phyloP scores from a whole-genome alignment of 257 asterid genomes.

The Leptodermis oblonga region DNA sequence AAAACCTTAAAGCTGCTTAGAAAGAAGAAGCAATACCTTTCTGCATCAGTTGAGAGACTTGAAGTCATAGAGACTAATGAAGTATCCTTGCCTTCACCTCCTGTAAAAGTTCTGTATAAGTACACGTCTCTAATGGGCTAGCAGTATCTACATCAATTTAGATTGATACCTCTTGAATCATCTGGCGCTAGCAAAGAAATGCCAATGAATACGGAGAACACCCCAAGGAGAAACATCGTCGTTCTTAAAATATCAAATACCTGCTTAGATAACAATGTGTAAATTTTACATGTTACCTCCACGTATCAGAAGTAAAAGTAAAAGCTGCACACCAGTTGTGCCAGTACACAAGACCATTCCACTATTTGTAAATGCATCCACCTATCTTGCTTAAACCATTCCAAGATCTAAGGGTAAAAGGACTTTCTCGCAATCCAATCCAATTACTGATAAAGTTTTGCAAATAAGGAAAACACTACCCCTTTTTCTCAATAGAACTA shows the following conservation, averaged over 20 bases:
- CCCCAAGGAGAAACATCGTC: slow-evolving; percentile 87
- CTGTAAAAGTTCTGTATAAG: slow-evolving; percentile 35
- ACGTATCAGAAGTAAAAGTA: background rate
- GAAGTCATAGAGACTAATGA: slow-evolving; percentile 48
- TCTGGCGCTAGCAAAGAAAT: slow-evolving; percentile 95
- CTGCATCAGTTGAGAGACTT: slow-evolving; percentile 47
- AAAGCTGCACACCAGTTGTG: background rate
- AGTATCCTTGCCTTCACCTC: slow-evolving; percentile 62
- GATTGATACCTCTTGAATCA: slow-evolving; percentile 71
- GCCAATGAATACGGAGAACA: slow-evolving; percentile 89
- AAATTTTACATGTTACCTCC: slow-evolving; percentile 2
- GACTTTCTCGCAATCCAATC: background rate
- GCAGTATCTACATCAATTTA: slow-evolving; percentile 5
- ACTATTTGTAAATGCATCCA: too few species aligned
- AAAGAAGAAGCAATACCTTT: slow-evolving; percentile 42
- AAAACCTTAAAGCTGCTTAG: background rate
- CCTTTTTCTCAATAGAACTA: background rate
- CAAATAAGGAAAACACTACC: background rate
- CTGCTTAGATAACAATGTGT: slow-evolving; percentile 38
- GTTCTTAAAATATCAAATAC: slow-evolving; percentile 84
- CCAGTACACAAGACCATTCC: background rate
- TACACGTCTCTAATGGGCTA: background rate
- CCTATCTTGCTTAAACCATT: background rate
- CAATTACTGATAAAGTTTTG: background rate
- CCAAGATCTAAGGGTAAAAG: background rate